Percentiles rank a stretch among this genome's conserved stretches.
These are phyloP conservation scores for Rhodotorula taiwanensis DNA, from an alignment of 768 basidiomycete species.

Conservation along the genomic window DNA sequence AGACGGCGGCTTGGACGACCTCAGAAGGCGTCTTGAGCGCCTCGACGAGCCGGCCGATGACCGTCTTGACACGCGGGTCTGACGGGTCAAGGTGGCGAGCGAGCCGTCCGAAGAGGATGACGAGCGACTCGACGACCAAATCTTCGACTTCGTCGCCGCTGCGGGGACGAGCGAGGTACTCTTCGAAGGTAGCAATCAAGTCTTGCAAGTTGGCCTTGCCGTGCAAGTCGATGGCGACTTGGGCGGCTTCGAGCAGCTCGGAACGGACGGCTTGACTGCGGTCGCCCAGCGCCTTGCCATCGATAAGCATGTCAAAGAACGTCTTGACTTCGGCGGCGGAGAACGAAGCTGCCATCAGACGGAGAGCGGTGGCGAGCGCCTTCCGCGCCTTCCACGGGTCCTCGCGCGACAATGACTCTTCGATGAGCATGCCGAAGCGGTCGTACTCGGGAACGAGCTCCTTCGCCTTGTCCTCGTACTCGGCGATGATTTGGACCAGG, in stretches of 20 bases:
- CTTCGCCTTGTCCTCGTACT: conserved; percentile 84
- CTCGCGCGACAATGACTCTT: conserved; percentile 62
- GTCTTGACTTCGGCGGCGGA: conserved; percentile 56
- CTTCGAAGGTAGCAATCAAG: conserved; percentile 76
- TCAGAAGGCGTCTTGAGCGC: conserved; percentile 91
- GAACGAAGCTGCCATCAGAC: conserved; percentile 61
- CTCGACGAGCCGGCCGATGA: conserved; percentile 77
- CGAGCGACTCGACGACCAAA: conserved; percentile 85
- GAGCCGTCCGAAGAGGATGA: conserved; percentile 87
- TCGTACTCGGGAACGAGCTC: conserved; percentile 87
- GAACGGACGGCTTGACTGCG: conserved; percentile 69
- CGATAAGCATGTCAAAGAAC: conserved; percentile 79
- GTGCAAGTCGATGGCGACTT: conserved; percentile 70
- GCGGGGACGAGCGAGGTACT: conserved; percentile 53
- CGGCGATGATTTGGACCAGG: conserved; percentile 54
- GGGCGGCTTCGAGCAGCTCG: conserved; percentile 75
- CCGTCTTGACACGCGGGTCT: conserved; percentile 68
- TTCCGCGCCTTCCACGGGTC: conserved; percentile 84
- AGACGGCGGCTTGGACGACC: conserved; percentile 91
- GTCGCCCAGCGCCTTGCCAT: conserved; percentile 82
- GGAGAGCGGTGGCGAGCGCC: conserved; percentile 64
- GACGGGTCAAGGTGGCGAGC: conserved; percentile 75
- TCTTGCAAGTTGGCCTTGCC: conserved; percentile 64
- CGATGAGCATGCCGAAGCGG: conserved; percentile 84
- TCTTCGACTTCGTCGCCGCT: conserved; percentile 58